Evolutionary conservation across 148 eudicot genomes (phyloP).

Genomic region (Oxyria digyna): DNA sequence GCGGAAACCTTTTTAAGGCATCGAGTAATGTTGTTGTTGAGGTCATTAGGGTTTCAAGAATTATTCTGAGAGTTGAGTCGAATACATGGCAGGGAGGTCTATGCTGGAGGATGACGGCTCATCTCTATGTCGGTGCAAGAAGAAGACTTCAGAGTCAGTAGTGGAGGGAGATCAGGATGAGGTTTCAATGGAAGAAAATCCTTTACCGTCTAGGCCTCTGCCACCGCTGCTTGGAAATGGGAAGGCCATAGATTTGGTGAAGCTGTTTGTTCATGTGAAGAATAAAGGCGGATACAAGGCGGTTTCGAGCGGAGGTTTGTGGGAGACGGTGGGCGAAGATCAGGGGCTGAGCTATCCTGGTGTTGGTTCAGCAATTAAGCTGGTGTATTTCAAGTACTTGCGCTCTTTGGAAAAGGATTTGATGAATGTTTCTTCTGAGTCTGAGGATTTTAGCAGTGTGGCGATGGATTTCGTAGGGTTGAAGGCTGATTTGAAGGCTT

Average conservation of each 20-base stretch:
- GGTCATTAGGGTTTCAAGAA: not conserved
- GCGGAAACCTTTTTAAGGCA: too few relatives aligned
- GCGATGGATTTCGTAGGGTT: slow-evolving; percentile 27
- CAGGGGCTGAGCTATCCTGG: slow-evolving; percentile 30
- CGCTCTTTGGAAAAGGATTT: slow-evolving; percentile 28
- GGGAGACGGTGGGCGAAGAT: slow-evolving; percentile 47
- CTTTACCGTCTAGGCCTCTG: not conserved
- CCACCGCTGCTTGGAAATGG: slow-evolving; percentile 10
- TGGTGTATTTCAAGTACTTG: slow-evolving; percentile 47
- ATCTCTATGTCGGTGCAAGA: not conserved
- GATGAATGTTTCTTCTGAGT: slow-evolving; percentile 11
- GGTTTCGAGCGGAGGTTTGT: slow-evolving; percentile 29
- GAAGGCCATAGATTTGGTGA: slow-evolving; percentile 43
- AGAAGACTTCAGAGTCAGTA: not conserved
- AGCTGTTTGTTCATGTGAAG: slow-evolving; percentile 44
- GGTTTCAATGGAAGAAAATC: not conserved
- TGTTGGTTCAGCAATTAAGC: slow-evolving; percentile 39
- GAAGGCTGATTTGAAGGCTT: slow-evolving; percentile 24
- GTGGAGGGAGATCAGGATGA: not conserved
- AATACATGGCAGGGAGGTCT: slow-evolving; percentile 6
- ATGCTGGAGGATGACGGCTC: not conserved
- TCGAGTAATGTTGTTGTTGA: not conserved
- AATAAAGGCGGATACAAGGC: slow-evolving; percentile 45
- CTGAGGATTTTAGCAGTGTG: slow-evolving; percentile 11
- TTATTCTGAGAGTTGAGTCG: not conserved